Evolutionary conservation across 495 filamentous ascomycete species (phyloP).

Genomic region (Tuber magnatum): DNA sequence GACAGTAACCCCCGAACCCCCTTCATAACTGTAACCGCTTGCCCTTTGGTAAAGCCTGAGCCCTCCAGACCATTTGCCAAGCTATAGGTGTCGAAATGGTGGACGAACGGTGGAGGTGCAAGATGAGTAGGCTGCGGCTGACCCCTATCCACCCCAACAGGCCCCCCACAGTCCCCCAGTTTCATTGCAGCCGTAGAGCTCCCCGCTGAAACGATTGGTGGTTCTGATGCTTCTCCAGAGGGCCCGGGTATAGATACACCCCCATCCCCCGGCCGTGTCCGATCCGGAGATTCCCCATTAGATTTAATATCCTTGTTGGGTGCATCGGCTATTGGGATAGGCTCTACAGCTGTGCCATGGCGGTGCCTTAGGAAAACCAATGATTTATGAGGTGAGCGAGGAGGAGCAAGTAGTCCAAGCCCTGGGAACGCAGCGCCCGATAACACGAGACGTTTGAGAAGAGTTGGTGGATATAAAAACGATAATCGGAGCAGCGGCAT

Average conservation of each 20-base stretch:
- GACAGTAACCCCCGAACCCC: conserved; percentile 68
- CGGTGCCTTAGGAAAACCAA: conserved; percentile 38
- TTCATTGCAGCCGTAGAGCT: conserved; percentile 20
- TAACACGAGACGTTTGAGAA: conserved; percentile 44
- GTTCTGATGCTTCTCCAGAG: conserved; percentile 30
- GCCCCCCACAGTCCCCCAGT: conserved; percentile 33
- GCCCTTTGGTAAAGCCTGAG: conserved; percentile 60
- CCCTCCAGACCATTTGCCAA: conserved; percentile 68
- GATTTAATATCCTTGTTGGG: conserved; percentile 7
- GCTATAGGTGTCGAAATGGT: conserved; percentile 92
- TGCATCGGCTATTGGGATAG: conserved; percentile 37
- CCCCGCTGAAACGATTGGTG: conserved; percentile 24
- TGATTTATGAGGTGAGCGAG: background rate
- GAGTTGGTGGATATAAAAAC: conserved; percentile 69
- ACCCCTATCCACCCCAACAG: conserved; percentile 3
- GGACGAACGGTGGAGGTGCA: conserved; percentile 53
- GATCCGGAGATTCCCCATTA: background rate
- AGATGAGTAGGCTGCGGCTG: conserved; percentile 48
- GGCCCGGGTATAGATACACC: conserved; percentile 10
- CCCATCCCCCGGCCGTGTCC: background rate
- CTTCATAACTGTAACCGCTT: conserved; percentile 80
- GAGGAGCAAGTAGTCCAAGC: background rate
- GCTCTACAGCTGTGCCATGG: conserved; percentile 62
- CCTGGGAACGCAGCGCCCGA: conserved; percentile 31
- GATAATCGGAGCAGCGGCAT: conserved; percentile 65